phyloP scores from a whole-genome alignment of 257 asterid genomes.

The Nicotiana undulata region DNA sequence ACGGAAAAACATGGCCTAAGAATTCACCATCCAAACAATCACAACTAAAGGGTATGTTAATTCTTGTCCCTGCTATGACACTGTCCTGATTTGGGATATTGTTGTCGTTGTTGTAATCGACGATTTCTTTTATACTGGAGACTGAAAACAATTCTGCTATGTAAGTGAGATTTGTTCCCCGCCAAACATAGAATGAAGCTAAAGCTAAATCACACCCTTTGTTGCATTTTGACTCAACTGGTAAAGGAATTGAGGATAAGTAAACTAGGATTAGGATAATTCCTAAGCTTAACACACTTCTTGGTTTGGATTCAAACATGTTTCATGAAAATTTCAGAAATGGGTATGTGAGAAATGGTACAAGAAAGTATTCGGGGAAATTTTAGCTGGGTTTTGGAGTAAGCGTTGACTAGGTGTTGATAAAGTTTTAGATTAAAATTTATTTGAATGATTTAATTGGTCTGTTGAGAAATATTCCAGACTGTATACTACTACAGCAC shows the following conservation, averaged over 20 bases:
- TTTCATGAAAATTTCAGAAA: background rate
- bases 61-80: constrained; percentile 27
- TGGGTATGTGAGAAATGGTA: background rate
- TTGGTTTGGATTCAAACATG: constrained; percentile 8
- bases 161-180: constrained; percentile 12
- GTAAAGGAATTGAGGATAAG: constrained; percentile 3
- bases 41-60: constrained; percentile 66
- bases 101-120: constrained; percentile 27
- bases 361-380: background rate
- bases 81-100: constrained; percentile 37
- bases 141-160: constrained; percentile 21
- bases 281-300: background rate
- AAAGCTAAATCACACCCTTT: constrained; percentile 62
- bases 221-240: constrained; percentile 41
- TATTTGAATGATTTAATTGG: background rate
- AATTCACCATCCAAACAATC: constrained; percentile 42
- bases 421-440: no score
- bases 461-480: background rate
- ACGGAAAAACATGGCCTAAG: constrained; percentile 49
- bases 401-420: no score
- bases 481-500: background rate
- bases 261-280: background rate
- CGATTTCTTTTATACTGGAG: constrained; percentile 10
- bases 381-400: background rate
- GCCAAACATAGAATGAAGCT: constrained; percentile 53